Percentiles rank a stretch among this genome's conserved stretches.
Conservation (phyloP, 106 monocot species). For the Platanthera guangdongensis region DNA sequence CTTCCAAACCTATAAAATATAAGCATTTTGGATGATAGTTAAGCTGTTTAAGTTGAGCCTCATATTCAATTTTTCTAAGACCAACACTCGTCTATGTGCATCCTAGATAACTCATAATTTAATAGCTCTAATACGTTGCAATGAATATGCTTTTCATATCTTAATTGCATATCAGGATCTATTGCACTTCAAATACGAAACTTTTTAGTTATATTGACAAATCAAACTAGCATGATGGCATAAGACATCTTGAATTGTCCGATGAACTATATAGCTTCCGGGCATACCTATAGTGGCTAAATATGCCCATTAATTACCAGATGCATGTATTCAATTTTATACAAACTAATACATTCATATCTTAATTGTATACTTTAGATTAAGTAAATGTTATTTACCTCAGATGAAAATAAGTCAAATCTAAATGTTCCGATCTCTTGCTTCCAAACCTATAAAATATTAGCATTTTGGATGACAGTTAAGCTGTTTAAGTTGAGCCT, state of each 20-base stretch:
- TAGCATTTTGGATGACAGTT: not conserved
- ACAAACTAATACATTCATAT: not conserved
- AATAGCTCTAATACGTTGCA: too few relatives aligned
- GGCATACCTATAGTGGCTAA: not conserved
- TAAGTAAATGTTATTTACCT: not conserved
- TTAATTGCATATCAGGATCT: too few relatives aligned
- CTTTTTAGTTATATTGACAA: too few relatives aligned
- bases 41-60: not conserved
- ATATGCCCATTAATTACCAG: too few relatives aligned
- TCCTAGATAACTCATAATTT: too few relatives aligned
- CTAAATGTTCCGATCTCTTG: not conserved
- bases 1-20: not conserved
- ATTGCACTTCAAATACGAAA: too few relatives aligned
- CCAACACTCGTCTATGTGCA: too few relatives aligned
- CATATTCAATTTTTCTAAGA: not conserved
- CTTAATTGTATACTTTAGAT: too few relatives aligned
- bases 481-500: not conserved
- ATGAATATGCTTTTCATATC: too few relatives aligned
- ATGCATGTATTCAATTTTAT: too few relatives aligned
- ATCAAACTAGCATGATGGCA: too few relatives aligned
- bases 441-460: not conserved
- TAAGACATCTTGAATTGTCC: too few relatives aligned
- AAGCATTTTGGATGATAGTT: not conserved
- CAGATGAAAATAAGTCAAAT: not conserved
- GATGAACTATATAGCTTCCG: not conserved